Base-by-base conservation (phyloP, 2,329 filamentous ascomycete genomes). In the Stachybotrys chartarum region DNA sequence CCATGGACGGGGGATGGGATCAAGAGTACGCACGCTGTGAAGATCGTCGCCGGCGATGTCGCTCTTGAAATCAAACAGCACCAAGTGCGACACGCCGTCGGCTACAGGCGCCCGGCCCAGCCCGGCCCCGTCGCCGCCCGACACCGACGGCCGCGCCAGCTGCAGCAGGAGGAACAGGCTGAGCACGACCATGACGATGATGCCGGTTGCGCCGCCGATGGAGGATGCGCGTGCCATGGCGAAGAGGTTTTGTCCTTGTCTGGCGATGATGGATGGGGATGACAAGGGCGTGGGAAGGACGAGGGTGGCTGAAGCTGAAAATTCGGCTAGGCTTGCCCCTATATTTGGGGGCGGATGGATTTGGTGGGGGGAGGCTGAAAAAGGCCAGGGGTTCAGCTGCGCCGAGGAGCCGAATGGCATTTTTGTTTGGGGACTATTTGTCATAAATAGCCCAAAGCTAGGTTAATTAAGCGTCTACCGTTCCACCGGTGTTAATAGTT, bases 51-150 rank as follows among this genome's bases (percentile, higher is more conserved):
- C 17, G 18, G 50, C 30, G 17, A 35, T 32, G 14, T 44, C 30
- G 10, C 44, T 32, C n/a, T 52, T 52, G 50, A 52, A 52, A 42
- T 52, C 30, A 24, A 52, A 35, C 50, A 52, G 30, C 31, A 44
- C 35, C 17, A 52, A 5, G 50, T 52, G 35, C 18, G 50, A 17
- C 45, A 47, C 45, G 16, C 45, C 45, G 18, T 8, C 45, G 45
- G 45, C 35, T 10, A 42, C 45, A 6, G 10, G 45, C 45, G n/a
- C 45, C 45, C 17, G 10, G 45, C 10, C 16, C 10, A n/a, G 10
- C 11, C 8, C 45, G 18, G 45, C 10, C 16, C 10, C 45, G 16
- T 14, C 18, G 45, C 18, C 45, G n/a, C 11, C 10, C 45, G 45
- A 17, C 45, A n/a, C 45, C 8, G 16, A 8, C 45, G 45, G 45